phyloP scores from a whole-genome alignment of 73 alveolate genomes.

The Urostyla sp. region DNA sequence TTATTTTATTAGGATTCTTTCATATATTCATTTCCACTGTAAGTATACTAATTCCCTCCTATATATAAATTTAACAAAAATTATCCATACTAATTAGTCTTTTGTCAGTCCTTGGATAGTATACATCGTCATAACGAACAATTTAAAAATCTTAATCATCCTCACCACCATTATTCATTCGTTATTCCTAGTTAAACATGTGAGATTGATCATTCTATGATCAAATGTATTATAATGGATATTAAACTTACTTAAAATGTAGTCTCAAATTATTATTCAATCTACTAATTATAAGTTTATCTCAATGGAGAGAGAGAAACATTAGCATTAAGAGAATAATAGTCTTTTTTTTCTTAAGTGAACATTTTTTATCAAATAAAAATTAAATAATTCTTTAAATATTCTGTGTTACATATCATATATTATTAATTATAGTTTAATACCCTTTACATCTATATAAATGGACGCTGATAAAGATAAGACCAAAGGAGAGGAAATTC shows the following conservation, averaged over 20 bases:
- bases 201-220: background rate
- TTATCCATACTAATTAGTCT: slow-evolving; percentile 36
- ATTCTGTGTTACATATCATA: background rate
- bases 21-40: slow-evolving; percentile 41
- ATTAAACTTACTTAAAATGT: too few species aligned
- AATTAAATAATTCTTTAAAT: background rate
- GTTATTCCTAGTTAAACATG: background rate
- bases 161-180: background rate
- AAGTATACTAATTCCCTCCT: slow-evolving; percentile 46
- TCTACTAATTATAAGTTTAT: background rate
- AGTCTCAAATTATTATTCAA: background rate
- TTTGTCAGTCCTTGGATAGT: slow-evolving; percentile 55
- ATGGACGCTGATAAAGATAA: slow-evolving; percentile 60
- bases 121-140: slow-evolving; percentile 54
- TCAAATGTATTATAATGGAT: background rate
- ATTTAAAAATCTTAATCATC: background rate
- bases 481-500: slow-evolving; percentile 69
- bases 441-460: too few species aligned
- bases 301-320: slow-evolving; percentile 24
- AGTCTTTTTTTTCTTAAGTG: slow-evolving; percentile 40
- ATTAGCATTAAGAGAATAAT: slow-evolving; percentile 41
- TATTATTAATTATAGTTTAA: too few species aligned
- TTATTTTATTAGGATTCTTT: background rate
- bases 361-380: slow-evolving; percentile 25
- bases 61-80: background rate